Evolutionary conservation across 1,139 yeast genomes (phyloP), one percentile per base, ranked within the genome.

Genomic region (Taphrina communis): DNA sequence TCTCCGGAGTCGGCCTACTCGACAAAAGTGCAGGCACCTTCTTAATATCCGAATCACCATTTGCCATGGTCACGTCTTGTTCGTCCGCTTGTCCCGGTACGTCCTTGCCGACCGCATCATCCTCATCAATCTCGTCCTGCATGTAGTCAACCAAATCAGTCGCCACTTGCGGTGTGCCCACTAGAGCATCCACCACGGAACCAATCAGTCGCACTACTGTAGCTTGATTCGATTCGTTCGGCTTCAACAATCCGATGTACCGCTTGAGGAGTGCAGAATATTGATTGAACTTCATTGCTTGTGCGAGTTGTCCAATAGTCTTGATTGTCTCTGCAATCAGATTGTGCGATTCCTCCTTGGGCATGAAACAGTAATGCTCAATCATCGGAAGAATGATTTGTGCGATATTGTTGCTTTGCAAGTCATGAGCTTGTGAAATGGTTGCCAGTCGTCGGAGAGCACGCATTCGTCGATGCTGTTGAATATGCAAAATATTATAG

Each of bases 351-450:
- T 87, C 91, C 39, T 86, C 90, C 56, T 84, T 88, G 7, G 78
- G 76, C 51, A 74, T 77, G 76, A 76, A 86, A 38, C 69, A 65
- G 81, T 88, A 91, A 72, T 86, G 87, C 79, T 94, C 99, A 72
- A 92, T 82, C 71, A 93, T 84, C 2, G 99, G 98, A 70, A 95
- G 79, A 66, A 95, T 76, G 76, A 88, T 92, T 75, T 90, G 95
- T 0, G 96, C 84, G 69, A 93, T 86, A 73, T 87, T 88, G 52
- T 82, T 80, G 51, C 85, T 86, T 1, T 83, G 78, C 14, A 93
- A 78, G 31, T 73, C 71, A 11, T 74, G 73, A 38, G 78, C 73
- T 14, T 72, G 65, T 0, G 82, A 80, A 58, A 80, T 73, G 8
- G 81, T 81, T 38, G 82, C 81, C 44, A 91, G 79, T 70, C 90